Percentiles rank a stretch among this genome's conserved stretches.
Conservation (phyloP, 805 yeast species). For the Pichia gijzeniarum region DNA sequence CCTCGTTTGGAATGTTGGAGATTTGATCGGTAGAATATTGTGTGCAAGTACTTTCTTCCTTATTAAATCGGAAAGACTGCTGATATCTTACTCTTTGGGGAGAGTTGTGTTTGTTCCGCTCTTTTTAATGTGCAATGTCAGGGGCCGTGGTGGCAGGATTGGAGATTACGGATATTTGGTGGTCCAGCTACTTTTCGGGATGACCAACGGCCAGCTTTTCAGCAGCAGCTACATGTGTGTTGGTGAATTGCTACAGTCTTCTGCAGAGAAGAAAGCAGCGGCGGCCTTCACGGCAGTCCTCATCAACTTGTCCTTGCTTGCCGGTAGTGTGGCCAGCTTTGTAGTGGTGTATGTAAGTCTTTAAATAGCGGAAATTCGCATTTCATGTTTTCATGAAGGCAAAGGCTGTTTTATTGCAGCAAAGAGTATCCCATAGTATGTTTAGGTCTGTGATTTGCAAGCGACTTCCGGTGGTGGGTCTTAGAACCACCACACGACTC, state of each 20-base stretch:
- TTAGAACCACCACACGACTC: not conserved
- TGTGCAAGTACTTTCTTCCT: slow-evolving; percentile 47
- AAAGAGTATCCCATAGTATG: not conserved
- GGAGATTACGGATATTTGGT: slow-evolving; percentile 64
- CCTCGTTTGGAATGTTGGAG: slow-evolving; percentile 87
- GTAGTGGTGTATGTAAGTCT: slow-evolving; percentile 35
- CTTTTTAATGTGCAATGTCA: slow-evolving; percentile 61
- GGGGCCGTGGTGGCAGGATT: slow-evolving; percentile 30
- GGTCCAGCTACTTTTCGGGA: slow-evolving; percentile 73
- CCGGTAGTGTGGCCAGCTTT: slow-evolving; percentile 76
- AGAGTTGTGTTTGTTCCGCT: slow-evolving; percentile 64
- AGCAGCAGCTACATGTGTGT: slow-evolving; percentile 57
- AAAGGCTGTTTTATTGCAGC: too few species aligned
- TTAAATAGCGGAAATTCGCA: not conserved
- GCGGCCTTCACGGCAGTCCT: slow-evolving; percentile 87
- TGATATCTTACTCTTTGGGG: slow-evolving; percentile 48
- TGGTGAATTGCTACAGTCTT: slow-evolving; percentile 31
- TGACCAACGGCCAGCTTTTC: slow-evolving; percentile 81
- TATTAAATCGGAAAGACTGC: slow-evolving; percentile 35
- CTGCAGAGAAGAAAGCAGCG: slow-evolving; percentile 76
- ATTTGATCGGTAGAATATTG: slow-evolving; percentile 65
- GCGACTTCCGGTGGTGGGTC: too few species aligned
- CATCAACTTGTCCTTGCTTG: slow-evolving; percentile 68
- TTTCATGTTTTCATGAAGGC: too few species aligned
- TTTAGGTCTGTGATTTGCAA: too few species aligned